Base-by-base conservation (phyloP, 2,329 filamentous ascomycete genomes). In the Clonostachys rhizophaga region DNA sequence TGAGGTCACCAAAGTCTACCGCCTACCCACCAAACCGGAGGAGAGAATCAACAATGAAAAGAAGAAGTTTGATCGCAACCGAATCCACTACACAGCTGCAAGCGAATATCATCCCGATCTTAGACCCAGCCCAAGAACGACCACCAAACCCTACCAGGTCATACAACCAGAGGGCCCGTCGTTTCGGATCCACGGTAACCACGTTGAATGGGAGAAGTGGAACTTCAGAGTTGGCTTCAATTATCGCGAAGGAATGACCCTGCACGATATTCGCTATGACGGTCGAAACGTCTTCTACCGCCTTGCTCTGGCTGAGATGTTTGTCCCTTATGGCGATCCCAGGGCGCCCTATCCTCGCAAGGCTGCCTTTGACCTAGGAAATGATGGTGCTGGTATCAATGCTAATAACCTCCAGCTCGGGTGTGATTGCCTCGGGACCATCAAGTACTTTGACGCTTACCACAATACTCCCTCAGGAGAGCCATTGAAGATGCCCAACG, bases 281-380 rank as follows among this genome's bases (percentile, higher is more conserved):
- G 77, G 73, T n/a, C 72, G 81, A 40, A 79, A 74, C 46, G 66
- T 87, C 17, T 75, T 87, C 57, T 83, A 87, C 61, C 74, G 84
- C 1, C 59, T 87, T n/a, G 78, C 77, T 33, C 69, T 87, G 34
- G 76, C 76, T 43, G 84, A 88, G 59, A 87, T 88, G 84, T 76
- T 77, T 16, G 81, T 85, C 0, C 80, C 81, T 1, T 87, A 86
- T 51, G 81, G 71, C 3, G 83, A 86, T 52, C 79, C 78, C 7
- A 74, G 84, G 5, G 65, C 70, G 8, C 83, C 83, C 0, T 85
- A 78, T 57, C 78, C 80, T 18, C 72, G 81, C 36, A 87, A 87
- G 57, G 78, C 79, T 14, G 84, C 83, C 1, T 87, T 87, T 52
- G 84, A 87, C 52, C 76, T 87, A 43, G 84, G 84, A 5, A 81